Conservation (phyloP, 805 yeast species). For the Pichia cabralensis region DNA sequence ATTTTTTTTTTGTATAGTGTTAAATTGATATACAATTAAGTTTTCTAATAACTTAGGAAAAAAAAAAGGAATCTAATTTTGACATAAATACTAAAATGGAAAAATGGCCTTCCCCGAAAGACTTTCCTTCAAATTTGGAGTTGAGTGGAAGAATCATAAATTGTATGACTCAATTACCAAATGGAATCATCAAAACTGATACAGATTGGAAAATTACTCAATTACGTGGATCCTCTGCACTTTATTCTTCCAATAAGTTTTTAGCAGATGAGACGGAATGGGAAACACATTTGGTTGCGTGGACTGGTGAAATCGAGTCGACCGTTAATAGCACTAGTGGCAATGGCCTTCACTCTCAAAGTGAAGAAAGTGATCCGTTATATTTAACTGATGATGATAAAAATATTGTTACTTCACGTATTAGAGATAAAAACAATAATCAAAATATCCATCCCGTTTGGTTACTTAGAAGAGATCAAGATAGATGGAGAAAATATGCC, state of each 20-base stretch:
- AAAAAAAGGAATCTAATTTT: no score
- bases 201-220: conserved; percentile 51
- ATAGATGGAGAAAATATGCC: conserved; percentile 81
- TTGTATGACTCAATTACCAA: conserved; percentile 61
- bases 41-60: no score
- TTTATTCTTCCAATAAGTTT: conserved; percentile 64
- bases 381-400: conserved; percentile 51
- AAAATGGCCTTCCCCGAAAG: conserved; percentile 10
- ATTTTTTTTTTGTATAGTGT: no score
- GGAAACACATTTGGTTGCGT: conserved; percentile 83
- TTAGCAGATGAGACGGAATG: conserved; percentile 60
- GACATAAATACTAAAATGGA: no score
- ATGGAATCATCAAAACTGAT: conserved; percentile 38
- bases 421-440: conserved; percentile 36
- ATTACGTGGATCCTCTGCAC: conserved; percentile 74
- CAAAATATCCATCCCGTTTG: conserved; percentile 75
- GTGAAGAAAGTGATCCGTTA: conserved; percentile 37
- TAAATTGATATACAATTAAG: no score
- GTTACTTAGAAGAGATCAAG: conserved; percentile 70
- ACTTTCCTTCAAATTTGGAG: conserved; percentile 22
- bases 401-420: conserved; percentile 34
- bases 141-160: conserved; percentile 60
- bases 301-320: conserved; percentile 82
- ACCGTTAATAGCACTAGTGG: background rate
- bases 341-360: conserved; percentile 23